Conservation (phyloP, 2,329 filamentous ascomycete species). For the Chaetomium sp. region DNA sequence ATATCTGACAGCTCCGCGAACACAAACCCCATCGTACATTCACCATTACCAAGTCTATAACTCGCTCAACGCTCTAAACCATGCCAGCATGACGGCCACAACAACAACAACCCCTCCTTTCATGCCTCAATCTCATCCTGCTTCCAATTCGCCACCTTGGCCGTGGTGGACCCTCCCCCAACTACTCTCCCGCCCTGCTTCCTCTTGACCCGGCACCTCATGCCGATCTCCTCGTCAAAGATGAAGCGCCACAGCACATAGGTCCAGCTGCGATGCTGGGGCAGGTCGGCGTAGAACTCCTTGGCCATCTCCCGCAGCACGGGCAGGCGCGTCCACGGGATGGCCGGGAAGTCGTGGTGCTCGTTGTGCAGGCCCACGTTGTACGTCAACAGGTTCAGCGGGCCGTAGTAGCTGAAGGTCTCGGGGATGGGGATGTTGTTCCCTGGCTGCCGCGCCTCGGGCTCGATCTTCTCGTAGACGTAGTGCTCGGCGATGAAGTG, state of each 20-base stretch:
- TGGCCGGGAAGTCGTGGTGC: conserved; percentile 96
- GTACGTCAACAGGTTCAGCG: conserved; percentile 89
- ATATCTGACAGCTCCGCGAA: background rate
- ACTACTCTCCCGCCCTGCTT: conserved; percentile 71
- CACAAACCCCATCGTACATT: conserved; percentile 14
- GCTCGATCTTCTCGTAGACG: conserved; percentile 68
- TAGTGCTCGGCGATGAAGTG: conserved; percentile 99
- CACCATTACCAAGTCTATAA: conserved; percentile 15
- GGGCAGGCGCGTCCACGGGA: conserved; percentile 89
- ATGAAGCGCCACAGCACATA: conserved; percentile 97
- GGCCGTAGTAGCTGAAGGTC: conserved; percentile 96
- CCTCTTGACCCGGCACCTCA: conserved; percentile 92
- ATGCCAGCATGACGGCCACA: background rate
- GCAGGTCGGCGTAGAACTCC: conserved; percentile 90
- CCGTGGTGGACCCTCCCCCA: conserved; percentile 48
- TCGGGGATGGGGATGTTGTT: conserved; percentile 75
- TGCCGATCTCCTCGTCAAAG: conserved; percentile 81
- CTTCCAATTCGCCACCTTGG: conserved; percentile 60
- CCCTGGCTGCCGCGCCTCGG: conserved; percentile 57
- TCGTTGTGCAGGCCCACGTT: conserved; percentile 98
- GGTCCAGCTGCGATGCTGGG: conserved; percentile 85
- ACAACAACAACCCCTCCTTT: conserved; percentile 23
- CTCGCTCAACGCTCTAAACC: conserved; percentile 4
- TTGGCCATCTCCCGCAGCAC: conserved; percentile 75
- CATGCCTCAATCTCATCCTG: conserved; percentile 69